Percentiles rank a stretch among this genome's conserved stretches.
Conservation (phyloP, 495 filamentous ascomycete species). For the Sordaria brevicollis region DNA sequence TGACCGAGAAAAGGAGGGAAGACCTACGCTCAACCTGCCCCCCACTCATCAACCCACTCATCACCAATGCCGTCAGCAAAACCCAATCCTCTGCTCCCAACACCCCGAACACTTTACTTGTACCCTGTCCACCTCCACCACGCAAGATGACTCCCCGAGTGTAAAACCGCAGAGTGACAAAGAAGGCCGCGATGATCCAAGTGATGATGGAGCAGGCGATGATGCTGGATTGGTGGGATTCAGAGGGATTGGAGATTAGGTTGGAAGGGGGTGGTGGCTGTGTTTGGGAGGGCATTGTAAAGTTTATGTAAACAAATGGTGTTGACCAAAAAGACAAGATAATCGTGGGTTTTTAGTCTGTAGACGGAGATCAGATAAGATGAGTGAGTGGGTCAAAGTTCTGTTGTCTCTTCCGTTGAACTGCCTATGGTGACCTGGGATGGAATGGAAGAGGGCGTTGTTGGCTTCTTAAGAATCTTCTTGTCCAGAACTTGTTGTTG, state of each 20-base stretch:
- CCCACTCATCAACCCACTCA: constrained; percentile 10
- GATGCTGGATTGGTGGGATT: constrained; percentile 13
- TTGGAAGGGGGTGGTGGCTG: not conserved
- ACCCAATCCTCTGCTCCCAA: constrained; percentile 19
- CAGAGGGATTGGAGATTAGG: constrained; percentile 9
- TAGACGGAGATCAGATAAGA: too few relatives aligned
- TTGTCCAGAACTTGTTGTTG: too few relatives aligned
- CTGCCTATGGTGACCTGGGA: too few relatives aligned
- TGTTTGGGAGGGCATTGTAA: not conserved
- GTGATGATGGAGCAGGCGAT: constrained; percentile 15
- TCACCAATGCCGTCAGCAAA: constrained; percentile 11
- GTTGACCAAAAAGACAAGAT: too few relatives aligned
- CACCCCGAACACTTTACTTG: not conserved
- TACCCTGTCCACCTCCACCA: too few relatives aligned
- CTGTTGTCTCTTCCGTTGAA: too few relatives aligned
- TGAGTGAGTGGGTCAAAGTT: too few relatives aligned
- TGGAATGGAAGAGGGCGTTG: not conserved
- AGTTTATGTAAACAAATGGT: not conserved
- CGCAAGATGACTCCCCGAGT: constrained; percentile 7
- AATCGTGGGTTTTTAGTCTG: too few relatives aligned
- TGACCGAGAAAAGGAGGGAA: not conserved
- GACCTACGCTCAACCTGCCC: constrained; percentile 13
- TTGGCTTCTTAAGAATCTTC: not conserved
- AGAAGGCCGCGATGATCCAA: constrained; percentile 8
- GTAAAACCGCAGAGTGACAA: constrained; percentile 18